Conservation (phyloP, 192 early-diverging fungal genomes). For the Entomortierella lignicola region DNA sequence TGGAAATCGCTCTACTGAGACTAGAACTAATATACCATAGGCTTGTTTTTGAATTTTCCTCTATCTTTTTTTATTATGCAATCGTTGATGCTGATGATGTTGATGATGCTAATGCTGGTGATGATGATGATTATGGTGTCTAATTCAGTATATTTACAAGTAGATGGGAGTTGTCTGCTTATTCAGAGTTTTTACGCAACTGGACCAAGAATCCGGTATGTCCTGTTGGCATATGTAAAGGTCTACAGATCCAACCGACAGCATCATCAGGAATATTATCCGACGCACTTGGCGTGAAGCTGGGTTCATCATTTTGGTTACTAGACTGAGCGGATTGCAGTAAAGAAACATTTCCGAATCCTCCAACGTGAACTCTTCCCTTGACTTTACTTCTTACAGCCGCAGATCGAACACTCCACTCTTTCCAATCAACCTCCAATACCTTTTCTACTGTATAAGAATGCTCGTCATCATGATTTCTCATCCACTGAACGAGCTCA, state of each 20-base stretch:
- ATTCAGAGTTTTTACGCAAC: constrained; percentile 51
- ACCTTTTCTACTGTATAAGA: constrained; percentile 53
- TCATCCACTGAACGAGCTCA: constrained; percentile 55
- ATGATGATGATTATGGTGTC: too few relatives aligned
- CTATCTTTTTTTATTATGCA: neutral
- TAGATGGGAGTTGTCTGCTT: neutral
- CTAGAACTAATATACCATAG: too few relatives aligned
- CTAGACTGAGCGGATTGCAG: constrained; percentile 1
- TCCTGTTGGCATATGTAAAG: constrained; percentile 58
- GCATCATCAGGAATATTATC: constrained; percentile 45
- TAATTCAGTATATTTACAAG: too few relatives aligned
- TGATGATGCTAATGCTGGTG: too few relatives aligned
- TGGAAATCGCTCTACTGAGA: neutral
- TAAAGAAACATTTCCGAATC: constrained; percentile 24
- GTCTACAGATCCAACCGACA: constrained; percentile 60
- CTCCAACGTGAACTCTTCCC: constrained; percentile 47
- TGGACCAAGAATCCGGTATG: constrained; percentile 69
- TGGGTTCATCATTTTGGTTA: neutral
- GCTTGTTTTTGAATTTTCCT: too few relatives aligned
- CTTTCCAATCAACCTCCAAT: constrained; percentile 62
- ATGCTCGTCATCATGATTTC: constrained; percentile 16
- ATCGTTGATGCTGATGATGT: too few relatives aligned
- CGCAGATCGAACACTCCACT: constrained; percentile 63
- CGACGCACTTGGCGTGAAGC: constrained; percentile 1
- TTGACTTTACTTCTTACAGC: constrained; percentile 57